Base-by-base conservation (phyloP, 2,329 filamentous ascomycete species). In the Epichloe festucae region DNA sequence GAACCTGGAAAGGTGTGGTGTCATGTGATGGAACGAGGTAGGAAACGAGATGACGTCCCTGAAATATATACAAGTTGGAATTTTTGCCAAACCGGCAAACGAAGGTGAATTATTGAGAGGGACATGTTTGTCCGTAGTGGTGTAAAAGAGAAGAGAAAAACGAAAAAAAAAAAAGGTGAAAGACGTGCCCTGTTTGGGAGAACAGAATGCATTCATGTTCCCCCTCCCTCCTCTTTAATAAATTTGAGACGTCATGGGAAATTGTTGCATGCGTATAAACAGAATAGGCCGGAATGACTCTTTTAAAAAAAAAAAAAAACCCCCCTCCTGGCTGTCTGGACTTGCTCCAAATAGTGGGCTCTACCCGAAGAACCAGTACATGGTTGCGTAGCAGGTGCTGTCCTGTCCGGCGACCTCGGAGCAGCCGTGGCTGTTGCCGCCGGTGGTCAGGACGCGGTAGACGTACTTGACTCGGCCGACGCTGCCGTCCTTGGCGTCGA, bases 391-490 rank as follows among this genome's bases (percentile, higher is more conserved):
- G 3, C 73, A 70, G 27, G 78, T 73, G 62, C 76, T 81, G 59
- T 75, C 70, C 17, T 60, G 54, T 42, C 71, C 68, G n/a, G 65
- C 65, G 2, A 63, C 65, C 36, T 47, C 50, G 44, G 55, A 55
- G 62, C 78, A 81, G 4, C 67, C 58, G 58, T 73, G 63, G 1
- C 71, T 61, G 54, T 55, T 63, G 21, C 78, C 78, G 2, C 77
- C 78, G 14, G 75, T 71, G 1, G 78, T 81, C 53, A 70, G 56
- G 45, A 81, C 77, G 46, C 78, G 75, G 65, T 79, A 81, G 49
- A 79, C 74, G 35, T 63, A 59, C 36, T 59, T 61, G 46, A 71
- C 57, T 4, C 4, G 6, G 42, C 69, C 70, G 14, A 57, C 53
- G 57, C 68, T 71, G 40, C 62, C 60, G 52, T 70, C 69, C 41